Evolutionary conservation across 208 protist genomes (phyloP), one percentile per base, ranked within the genome.

Genomic region (Strigomonas oncopelti): DNA sequence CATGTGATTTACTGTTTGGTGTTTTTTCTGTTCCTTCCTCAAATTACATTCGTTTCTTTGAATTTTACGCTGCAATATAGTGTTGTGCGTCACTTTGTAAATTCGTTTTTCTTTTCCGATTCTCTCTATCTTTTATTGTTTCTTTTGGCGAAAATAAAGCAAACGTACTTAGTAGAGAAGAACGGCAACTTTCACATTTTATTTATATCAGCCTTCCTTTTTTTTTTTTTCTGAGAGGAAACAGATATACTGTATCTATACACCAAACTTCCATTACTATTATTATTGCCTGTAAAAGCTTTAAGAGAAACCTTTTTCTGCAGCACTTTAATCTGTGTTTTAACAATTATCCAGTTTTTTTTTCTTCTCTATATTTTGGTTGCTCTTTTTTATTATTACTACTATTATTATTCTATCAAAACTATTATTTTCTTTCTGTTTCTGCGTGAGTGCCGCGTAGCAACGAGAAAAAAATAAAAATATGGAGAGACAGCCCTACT

Each of bases 191-290:
- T 11, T n/a, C 20, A 56, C 48, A 28, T 51, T 52, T 31, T 31
- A 52, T 64, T 51, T n/a, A 16, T 55, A 25, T 29, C 34, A 64
- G 5, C 8, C 18, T 67, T 36, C 48, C 27, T 59, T 67, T 27
- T 27, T 71, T 48, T 70, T 69, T 29, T 25, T 18, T 22, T 7
- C 51, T 69, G 16, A 42, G 20, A 52, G 45, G 14, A 52, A n/a
- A n/a, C n/a, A n/a, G n/a, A n/a, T n/a, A n/a, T n/a, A n/a, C n/a
- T n/a, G n/a, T n/a, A n/a, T n/a, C n/a, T n/a, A n/a, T n/a, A n/a
- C n/a, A n/a, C n/a, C n/a, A n/a, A n/a, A n/a, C n/a, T n/a, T n/a
- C n/a, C n/a, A n/a, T n/a, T n/a, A n/a, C 14, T 14, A 14, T 45
- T 7, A 7, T 45, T 45, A 7, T 45, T 18, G 9, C 38, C 7